Evolutionary conservation across 1,139 yeast genomes (phyloP).

Genomic region (Williopsis jadinii): DNA sequence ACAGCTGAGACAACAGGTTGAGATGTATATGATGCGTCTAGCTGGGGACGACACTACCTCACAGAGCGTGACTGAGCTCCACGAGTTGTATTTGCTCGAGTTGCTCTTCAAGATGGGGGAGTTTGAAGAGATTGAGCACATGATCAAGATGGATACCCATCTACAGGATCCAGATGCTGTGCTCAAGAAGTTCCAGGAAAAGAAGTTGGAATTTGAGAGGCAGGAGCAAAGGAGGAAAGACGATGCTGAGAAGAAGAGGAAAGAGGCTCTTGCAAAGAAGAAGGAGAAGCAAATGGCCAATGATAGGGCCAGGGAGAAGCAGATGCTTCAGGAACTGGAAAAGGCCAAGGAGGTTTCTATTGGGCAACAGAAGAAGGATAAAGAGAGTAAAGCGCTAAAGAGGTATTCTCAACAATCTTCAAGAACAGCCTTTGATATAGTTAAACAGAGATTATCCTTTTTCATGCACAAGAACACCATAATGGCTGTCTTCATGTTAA

Average conservation of each 20-base stretch:
- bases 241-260: constrained; percentile 7
- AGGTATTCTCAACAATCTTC: no score
- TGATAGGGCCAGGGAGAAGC: constrained; percentile 5
- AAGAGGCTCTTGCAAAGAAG: constrained; percentile 2
- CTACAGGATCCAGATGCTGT: constrained; percentile 7
- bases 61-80: constrained; percentile 10
- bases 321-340: constrained; percentile 3
- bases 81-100: constrained; percentile 18
- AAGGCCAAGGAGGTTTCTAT: constrained; percentile 6
- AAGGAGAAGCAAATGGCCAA: constrained; percentile 3
- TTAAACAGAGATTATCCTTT: constrained; percentile 5
- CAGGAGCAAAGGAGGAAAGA: constrained; percentile 7
- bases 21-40: constrained; percentile 13
- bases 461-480: constrained; percentile 2
- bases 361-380: constrained; percentile 3
- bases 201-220: constrained; percentile 5
- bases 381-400: background rate
- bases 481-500: constrained; percentile 5
- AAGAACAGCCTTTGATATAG: constrained; percentile 1
- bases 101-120: constrained; percentile 15
- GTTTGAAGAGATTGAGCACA: constrained; percentile 15
- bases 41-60: constrained; percentile 1
- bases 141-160: constrained; percentile 15
- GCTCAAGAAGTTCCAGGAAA: constrained; percentile 7
- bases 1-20: constrained; percentile 13